Evolutionary conservation across 306 rosid genomes (phyloP).

Genomic region (Cucumis hystrix): DNA sequence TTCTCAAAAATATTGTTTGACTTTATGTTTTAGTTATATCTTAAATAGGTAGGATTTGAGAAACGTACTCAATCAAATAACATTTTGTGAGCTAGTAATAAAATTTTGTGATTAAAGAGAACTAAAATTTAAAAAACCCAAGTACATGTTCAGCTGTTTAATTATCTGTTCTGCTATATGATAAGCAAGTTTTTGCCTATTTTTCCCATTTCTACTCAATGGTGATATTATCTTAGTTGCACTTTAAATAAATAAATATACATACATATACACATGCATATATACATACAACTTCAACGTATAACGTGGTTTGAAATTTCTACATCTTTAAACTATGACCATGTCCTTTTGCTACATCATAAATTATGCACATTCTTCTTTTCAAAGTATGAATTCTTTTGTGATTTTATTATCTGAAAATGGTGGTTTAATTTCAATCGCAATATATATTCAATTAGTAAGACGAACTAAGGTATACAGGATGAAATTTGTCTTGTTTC

Average conservation of each 20-base stretch:
- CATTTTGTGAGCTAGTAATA: neutral
- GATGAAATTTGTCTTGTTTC: neutral
- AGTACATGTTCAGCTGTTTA: neutral
- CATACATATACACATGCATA: too few relatives aligned
- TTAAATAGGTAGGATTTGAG: too few relatives aligned
- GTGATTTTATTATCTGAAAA: neutral
- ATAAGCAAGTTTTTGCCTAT: neutral
- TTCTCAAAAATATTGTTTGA: too few relatives aligned
- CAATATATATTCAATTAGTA: neutral
- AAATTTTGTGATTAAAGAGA: neutral
- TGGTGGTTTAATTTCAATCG: neutral
- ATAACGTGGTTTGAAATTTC: neutral
- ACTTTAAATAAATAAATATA: neutral
- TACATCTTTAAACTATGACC: neutral
- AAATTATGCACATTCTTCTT: neutral
- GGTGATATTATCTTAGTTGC: neutral
- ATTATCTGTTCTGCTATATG: neutral
- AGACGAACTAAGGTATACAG: neutral
- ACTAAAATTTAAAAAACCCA: neutral
- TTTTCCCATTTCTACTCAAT: neutral
- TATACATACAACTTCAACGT: neutral
- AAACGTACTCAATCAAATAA: neutral
- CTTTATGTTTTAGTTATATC: too few relatives aligned
- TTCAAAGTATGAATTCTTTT: neutral
- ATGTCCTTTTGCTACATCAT: neutral